phyloP scores from a whole-genome alignment of 768 basidiomycete genomes.

The Crassisporium funariophilum region DNA sequence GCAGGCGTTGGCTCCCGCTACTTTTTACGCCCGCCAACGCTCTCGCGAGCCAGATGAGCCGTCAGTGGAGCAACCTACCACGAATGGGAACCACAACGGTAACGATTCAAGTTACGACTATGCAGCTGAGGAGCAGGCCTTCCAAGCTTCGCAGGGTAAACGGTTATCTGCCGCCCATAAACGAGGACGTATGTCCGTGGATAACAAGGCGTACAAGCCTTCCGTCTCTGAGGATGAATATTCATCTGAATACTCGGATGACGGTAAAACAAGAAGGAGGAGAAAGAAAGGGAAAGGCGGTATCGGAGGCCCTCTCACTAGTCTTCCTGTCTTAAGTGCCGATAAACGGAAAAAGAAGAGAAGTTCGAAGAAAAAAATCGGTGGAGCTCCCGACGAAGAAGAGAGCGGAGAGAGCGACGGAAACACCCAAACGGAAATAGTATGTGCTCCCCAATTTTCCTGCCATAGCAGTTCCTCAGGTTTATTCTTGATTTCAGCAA shows the following conservation, averaged over 20 bases:
- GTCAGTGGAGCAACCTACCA: slow-evolving; percentile 26
- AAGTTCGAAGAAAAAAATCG: slow-evolving; percentile 45
- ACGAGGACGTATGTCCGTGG: slow-evolving; percentile 67
- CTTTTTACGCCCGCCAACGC: slow-evolving; percentile 66
- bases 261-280: slow-evolving; percentile 53
- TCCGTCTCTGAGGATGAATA: slow-evolving; percentile 62
- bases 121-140: slow-evolving; percentile 72
- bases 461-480: too few species aligned
- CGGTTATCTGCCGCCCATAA: slow-evolving; percentile 32
- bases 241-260: slow-evolving; percentile 58
- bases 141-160: slow-evolving; percentile 40
- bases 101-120: slow-evolving; percentile 73
- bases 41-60: slow-evolving; percentile 56
- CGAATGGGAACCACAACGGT: slow-evolving; percentile 38
- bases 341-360: slow-evolving; percentile 59
- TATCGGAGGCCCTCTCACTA: slow-evolving; percentile 58
- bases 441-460: slow-evolving; percentile 20
- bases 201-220: slow-evolving; percentile 84
- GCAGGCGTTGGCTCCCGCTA: slow-evolving; percentile 53
- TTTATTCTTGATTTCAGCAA: too few species aligned
- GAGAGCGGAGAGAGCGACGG: slow-evolving; percentile 50
- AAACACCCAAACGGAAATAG: slow-evolving; percentile 39
- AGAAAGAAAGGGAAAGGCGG: slow-evolving; percentile 59
- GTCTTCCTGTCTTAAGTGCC: slow-evolving; percentile 66
- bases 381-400: slow-evolving; percentile 53